phyloP scores from a whole-genome alignment of 306 rosid genomes.

The Medicago arabica region DNA sequence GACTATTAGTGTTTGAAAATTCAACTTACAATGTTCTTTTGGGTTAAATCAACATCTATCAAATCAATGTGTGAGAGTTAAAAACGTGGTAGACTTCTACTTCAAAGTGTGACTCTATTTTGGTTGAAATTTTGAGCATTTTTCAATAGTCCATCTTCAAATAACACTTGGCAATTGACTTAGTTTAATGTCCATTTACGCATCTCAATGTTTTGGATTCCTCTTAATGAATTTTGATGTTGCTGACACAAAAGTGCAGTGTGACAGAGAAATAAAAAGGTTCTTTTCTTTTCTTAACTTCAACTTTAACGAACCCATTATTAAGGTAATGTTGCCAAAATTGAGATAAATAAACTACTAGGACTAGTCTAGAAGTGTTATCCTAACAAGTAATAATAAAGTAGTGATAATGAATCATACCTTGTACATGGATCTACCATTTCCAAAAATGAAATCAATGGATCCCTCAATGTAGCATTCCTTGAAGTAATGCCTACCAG shows the following conservation, averaged over 20 bases:
- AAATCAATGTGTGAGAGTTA: no score
- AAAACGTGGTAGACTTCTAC: no score
- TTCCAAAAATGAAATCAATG: constrained; percentile 91
- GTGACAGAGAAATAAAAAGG: neutral
- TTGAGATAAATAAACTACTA: neutral
- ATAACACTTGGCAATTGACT: neutral
- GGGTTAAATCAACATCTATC: no score
- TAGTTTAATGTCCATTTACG: neutral
- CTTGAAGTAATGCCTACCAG: constrained; percentile 94
- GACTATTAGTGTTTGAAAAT: no score
- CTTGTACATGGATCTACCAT: constrained; percentile 93
- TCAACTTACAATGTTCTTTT: no score
- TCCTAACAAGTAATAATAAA: no score
- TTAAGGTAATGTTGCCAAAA: neutral
- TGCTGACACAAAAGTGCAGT: neutral
- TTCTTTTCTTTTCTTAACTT: no score
- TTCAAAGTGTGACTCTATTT: no score
- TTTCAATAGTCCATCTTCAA: no score
- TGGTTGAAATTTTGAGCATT: no score
- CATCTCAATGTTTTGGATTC: neutral
- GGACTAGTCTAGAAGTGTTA: no score
- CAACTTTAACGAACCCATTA: neutral
- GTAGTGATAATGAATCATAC: constrained; percentile 36
- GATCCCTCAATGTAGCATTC: constrained; percentile 89
- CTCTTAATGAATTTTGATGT: neutral